Conservation (phyloP, 805 yeast genomes). For the Starmerella bacillaris region DNA sequence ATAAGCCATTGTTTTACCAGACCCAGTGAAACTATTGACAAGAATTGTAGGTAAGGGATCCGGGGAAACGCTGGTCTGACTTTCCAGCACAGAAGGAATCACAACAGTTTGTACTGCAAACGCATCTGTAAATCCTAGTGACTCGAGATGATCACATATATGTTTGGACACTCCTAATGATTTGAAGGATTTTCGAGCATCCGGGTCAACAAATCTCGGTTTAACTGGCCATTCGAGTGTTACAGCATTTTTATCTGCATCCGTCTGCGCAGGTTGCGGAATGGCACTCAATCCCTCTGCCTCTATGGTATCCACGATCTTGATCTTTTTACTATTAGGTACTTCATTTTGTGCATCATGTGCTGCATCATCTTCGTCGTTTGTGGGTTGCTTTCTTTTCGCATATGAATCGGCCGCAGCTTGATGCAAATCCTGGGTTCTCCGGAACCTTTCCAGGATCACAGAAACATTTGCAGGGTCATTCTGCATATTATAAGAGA, state of each 20-base stretch:
- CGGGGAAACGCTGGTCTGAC: slow-evolving; percentile 21
- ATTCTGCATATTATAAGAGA: no score
- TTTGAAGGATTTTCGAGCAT: slow-evolving; percentile 30
- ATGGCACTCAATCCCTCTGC: slow-evolving; percentile 40
- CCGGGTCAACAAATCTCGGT: slow-evolving; percentile 41
- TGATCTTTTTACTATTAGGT: no score
- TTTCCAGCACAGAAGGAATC: slow-evolving; percentile 36
- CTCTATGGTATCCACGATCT: slow-evolving; percentile 8
- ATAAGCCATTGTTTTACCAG: slow-evolving; percentile 88
- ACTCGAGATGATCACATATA: slow-evolving; percentile 31
- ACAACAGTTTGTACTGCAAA: slow-evolving; percentile 65
- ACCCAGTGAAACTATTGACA: slow-evolving; percentile 89
- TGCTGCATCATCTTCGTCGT: no score
- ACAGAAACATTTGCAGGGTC: no score
- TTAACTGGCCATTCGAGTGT: slow-evolving; percentile 42
- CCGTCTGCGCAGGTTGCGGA: slow-evolving; percentile 62
- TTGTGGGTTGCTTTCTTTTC: no score
- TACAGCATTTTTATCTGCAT: background rate
- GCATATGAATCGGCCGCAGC: no score
- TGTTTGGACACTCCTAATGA: slow-evolving; percentile 30
- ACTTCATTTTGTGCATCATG: no score
- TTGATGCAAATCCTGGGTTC: no score
- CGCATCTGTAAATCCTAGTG: slow-evolving; percentile 35
- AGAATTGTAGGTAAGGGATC: slow-evolving; percentile 38
- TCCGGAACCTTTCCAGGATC: no score